phyloP scores from a whole-genome alignment of 345 rosid species.

The Iberis pinnata region DNA sequence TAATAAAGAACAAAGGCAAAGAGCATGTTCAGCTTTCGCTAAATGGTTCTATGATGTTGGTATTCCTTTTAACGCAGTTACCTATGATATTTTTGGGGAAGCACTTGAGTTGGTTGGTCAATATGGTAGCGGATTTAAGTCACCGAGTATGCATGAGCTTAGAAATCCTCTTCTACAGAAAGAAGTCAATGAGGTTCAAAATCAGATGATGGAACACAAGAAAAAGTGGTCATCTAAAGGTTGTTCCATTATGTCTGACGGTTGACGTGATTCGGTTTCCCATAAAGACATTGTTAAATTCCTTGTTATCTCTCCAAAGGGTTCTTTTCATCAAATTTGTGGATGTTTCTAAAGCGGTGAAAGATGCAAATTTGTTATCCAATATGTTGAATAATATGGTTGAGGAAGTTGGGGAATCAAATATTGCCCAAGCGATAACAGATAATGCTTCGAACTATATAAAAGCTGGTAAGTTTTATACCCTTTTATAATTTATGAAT shows the following conservation, averaged over 20 bases:
- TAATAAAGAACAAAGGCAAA: neutral
- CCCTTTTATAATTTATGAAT: too few relatives aligned
- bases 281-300: neutral
- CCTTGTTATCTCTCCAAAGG: neutral
- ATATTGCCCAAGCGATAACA: neutral
- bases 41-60: neutral
- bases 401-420: neutral
- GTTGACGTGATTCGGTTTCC: neutral
- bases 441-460: neutral
- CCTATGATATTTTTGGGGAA: neutral
- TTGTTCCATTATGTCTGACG: neutral
- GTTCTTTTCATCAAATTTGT: neutral
- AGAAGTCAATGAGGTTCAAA: neutral
- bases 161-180: neutral
- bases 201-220: neutral
- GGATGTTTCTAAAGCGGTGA: neutral
- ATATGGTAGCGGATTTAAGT: neutral
- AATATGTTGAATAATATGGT: neutral
- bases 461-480: too few relatives aligned
- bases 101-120: neutral
- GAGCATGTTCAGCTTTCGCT: neutral
- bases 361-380: neutral
- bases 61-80: neutral
- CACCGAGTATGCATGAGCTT: slow-evolving; percentile 1
- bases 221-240: neutral